A percentile compares a stretch with the other conserved stretches of the same genome.
These are phyloP conservation scores for Akanthomyces dipterigenus DNA, from an alignment of 2,329 filamentous ascomycete species.

Conservation along the genomic window DNA sequence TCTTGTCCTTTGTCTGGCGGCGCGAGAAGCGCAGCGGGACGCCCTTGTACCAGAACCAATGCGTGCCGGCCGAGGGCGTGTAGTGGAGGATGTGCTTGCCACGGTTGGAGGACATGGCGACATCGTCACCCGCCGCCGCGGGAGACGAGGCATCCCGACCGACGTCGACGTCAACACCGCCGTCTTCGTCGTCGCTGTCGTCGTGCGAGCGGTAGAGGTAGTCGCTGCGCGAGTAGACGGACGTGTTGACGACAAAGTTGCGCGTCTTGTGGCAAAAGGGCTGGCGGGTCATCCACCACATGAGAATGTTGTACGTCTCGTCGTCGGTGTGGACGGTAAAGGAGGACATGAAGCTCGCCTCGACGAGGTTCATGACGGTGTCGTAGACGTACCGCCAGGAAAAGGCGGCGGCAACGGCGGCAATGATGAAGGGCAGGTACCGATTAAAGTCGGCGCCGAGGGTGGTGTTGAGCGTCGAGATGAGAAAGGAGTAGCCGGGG, in stretches of 20 bases:
- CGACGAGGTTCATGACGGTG: constrained; percentile 41
- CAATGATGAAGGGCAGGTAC: constrained; percentile 53
- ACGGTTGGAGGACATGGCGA: not conserved
- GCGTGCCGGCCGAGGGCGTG: constrained; percentile 60
- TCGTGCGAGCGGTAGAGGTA: constrained; percentile 42
- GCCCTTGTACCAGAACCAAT: constrained; percentile 62
- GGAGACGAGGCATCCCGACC: not conserved
- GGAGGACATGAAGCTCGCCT: constrained; percentile 54
- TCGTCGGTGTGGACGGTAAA: constrained; percentile 63
- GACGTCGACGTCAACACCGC: constrained; percentile 19
- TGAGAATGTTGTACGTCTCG: constrained; percentile 66
- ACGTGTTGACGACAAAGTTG: constrained; percentile 59
- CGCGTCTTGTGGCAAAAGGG: constrained; percentile 52
- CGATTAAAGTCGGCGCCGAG: constrained; percentile 55
- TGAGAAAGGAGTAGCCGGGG: constrained; percentile 56
- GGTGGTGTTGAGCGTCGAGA: constrained; percentile 46
- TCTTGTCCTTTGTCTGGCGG: constrained; percentile 38
- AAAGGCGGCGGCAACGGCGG: constrained; percentile 41
- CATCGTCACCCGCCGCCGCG: not conserved
- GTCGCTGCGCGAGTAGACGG: constrained; percentile 47
- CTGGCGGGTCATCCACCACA: constrained; percentile 62
- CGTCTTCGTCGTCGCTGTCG: constrained; percentile 32
- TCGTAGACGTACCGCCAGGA: constrained; percentile 46
- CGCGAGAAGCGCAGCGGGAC: constrained; percentile 53
- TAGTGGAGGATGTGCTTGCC: constrained; percentile 49